Evolutionary conservation across 148 eudicot species (phyloP).

Genomic region (Mesembryanthemum crystallinum): DNA sequence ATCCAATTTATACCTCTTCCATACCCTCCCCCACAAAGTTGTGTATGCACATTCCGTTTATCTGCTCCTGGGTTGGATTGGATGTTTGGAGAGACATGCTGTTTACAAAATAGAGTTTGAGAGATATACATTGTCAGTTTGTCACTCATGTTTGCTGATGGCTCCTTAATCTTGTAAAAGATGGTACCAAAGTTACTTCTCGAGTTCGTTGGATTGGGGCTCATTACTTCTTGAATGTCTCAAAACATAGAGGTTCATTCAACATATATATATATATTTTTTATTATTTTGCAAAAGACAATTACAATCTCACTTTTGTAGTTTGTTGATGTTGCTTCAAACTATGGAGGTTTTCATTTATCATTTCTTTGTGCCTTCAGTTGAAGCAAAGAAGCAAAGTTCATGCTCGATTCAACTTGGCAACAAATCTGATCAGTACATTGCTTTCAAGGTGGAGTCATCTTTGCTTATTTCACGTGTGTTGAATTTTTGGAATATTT

Average conservation of each 20-base stretch:
- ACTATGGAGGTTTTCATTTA: not conserved
- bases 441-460: constrained; percentile 64
- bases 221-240: not conserved
- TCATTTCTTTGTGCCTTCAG: constrained; percentile 31
- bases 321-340: not conserved
- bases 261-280: too few species aligned
- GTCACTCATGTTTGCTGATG: not conserved
- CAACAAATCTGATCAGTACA: constrained; percentile 51
- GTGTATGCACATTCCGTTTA: not conserved
- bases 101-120: not conserved
- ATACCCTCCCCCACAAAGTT: not conserved
- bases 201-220: not conserved
- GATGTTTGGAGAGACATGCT: not conserved
- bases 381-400: constrained; percentile 74
- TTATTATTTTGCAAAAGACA: not conserved
- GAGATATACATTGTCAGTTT: not conserved
- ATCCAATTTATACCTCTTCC: not conserved
- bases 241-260: not conserved
- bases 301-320: not conserved
- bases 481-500: not conserved
- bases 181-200: not conserved
- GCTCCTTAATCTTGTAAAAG: not conserved
- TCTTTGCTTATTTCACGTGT: not conserved
- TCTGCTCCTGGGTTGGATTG: not conserved
- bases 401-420: constrained; percentile 58